Conservation (phyloP, 2,329 filamentous ascomycete genomes). For the Grosmannia serpens region DNA sequence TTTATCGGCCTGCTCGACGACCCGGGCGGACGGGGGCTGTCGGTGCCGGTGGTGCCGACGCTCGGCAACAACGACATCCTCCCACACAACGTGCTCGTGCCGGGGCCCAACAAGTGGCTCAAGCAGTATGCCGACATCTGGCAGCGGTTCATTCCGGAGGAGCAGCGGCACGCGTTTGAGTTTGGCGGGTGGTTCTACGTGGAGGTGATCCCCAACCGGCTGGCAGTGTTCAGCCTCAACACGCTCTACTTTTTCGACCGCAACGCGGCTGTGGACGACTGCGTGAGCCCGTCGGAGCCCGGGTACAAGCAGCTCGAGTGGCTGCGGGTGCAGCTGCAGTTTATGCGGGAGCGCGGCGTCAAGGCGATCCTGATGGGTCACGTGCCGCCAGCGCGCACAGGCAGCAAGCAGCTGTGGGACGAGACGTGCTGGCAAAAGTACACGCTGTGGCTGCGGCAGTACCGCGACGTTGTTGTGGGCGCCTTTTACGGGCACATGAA, state of each 20-base stretch:
- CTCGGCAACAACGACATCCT: slow-evolving; percentile 97
- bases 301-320: slow-evolving; percentile 95
- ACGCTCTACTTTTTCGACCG: slow-evolving; percentile 93
- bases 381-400: slow-evolving; percentile 79
- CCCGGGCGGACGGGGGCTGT: slow-evolving; percentile 42
- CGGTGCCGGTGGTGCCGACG: slow-evolving; percentile 75
- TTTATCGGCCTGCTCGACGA: slow-evolving; percentile 63
- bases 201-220: slow-evolving; percentile 75
- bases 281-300: slow-evolving; percentile 64
- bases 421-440: slow-evolving; percentile 99
- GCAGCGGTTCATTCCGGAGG: slow-evolving; percentile 80
- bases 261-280: slow-evolving; percentile 90
- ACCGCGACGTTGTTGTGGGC: slow-evolving; percentile 75
- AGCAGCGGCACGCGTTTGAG: slow-evolving; percentile 80
- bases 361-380: slow-evolving; percentile 93
- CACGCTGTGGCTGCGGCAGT: slow-evolving; percentile 79
- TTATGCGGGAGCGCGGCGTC: slow-evolving; percentile 72
- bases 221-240: slow-evolving; percentile 90
- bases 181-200: slow-evolving; percentile 91
- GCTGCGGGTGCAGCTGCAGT: slow-evolving; percentile 78
- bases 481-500: slow-evolving; percentile 94
- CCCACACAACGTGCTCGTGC: slow-evolving; percentile 84
- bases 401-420: slow-evolving; percentile 81
- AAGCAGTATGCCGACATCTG: slow-evolving; percentile 67
- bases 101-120: slow-evolving; percentile 82